A percentile compares a stretch with the other conserved stretches of the same genome.
phyloP scores from a whole-genome alignment of 768 basidiomycete genomes.

The Albatrellus ellisii region DNA sequence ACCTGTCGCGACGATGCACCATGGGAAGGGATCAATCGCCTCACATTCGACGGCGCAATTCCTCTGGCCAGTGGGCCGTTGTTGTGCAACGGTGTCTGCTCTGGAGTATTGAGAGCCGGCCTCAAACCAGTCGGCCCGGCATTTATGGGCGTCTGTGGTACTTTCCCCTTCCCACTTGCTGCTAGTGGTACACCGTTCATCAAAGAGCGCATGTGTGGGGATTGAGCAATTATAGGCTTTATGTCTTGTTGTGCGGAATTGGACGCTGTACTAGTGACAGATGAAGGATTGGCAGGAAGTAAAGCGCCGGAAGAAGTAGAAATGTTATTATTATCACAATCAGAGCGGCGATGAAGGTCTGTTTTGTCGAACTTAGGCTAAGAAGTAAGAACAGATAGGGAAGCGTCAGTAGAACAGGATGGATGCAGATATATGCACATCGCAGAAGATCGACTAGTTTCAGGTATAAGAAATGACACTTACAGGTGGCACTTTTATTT shows the following conservation, averaged over 20 bases:
- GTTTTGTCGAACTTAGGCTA: constrained; percentile 57
- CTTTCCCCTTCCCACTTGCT: constrained; percentile 9
- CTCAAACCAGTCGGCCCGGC: neutral
- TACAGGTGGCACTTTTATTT: constrained; percentile 78
- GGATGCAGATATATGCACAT: neutral
- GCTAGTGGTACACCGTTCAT: constrained; percentile 9
- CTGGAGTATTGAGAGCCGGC: neutral
- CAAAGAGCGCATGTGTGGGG: constrained; percentile 27
- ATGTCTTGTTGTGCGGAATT: neutral
- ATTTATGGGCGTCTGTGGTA: constrained; percentile 9
- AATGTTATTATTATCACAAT: constrained; percentile 36
- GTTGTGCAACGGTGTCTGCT: neutral
- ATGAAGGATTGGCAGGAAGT: constrained; percentile 5
- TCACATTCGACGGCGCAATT: neutral
- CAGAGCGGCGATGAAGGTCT: constrained; percentile 59
- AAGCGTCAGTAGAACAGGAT: neutral
- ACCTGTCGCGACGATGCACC: neutral
- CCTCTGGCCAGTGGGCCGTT: neutral
- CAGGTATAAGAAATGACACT: constrained; percentile 19
- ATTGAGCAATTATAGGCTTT: constrained; percentile 22
- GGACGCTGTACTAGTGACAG: neutral
- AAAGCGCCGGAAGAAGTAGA: constrained; percentile 1
- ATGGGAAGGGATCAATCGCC: neutral
- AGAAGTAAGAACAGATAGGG: neutral
- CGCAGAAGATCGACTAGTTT: neutral